Evolutionary conservation across 495 filamentous ascomycete species (phyloP), one percentile per base, ranked within the genome.

Genomic region (Penicillium alfredii): DNA sequence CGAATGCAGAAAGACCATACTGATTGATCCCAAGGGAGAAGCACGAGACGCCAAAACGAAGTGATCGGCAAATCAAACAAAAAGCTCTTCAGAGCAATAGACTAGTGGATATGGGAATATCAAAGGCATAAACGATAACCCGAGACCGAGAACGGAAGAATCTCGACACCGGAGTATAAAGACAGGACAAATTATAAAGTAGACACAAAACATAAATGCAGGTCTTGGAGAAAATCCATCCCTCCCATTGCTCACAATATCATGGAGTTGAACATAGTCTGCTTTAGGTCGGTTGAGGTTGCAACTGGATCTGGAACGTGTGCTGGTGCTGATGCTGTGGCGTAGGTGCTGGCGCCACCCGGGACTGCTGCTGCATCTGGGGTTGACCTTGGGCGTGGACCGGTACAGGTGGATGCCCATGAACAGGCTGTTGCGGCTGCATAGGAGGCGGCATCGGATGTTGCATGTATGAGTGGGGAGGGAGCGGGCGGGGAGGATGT

Each of bases 241-340:
- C n/a, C n/a, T n/a, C n/a, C n/a, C n/a, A n/a, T n/a, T n/a, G n/a
- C n/a, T n/a, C n/a, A n/a, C n/a, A n/a, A n/a, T n/a, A n/a, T n/a
- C n/a, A n/a, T n/a, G n/a, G n/a, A n/a, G n/a, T n/a, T n/a, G n/a
- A n/a, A n/a, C n/a, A n/a, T n/a, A n/a, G n/a, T n/a, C n/a, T n/a
- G n/a, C 13, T 8, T 38, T 33, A 45, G 24, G 42, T 55, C 10
- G 51, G 45, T 29, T 58, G 46, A 4, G 44, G 40, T 13, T 51
- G 42, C 16, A 57, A 40, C 30, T 57, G 46, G 12, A 57, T 38
- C 18, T 57, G 53, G 44, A 57, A 57, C 4, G 50, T 54, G 28
- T 57, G 53, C 23, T 57, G 53, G 14, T 57, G 50, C 17, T 57
- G 50, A 38, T 53, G 48, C 20, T 58, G 55, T 1, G 53, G 53